These are phyloP conservation scores for Nicotiana obtusifolia DNA, from an alignment of 257 asterid species.

Conservation along the genomic window DNA sequence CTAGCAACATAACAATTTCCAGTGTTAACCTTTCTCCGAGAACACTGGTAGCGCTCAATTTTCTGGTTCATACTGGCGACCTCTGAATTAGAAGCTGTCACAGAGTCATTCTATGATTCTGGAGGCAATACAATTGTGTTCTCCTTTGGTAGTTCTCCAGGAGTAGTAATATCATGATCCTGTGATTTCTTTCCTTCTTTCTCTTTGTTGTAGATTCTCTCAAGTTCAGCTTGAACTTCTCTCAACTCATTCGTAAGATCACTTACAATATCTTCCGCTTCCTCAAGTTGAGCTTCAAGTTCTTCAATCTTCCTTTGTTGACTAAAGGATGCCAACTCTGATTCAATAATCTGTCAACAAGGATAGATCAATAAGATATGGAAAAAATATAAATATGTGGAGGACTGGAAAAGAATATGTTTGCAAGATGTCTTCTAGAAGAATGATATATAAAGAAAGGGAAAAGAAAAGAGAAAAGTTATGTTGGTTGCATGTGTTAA, in stretches of 20 bases:
- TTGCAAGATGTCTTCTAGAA: background rate
- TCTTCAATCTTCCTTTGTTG: slow-evolving; percentile 71
- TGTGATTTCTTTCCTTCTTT: background rate
- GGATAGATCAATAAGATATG: background rate
- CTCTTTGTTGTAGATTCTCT: slow-evolving; percentile 11
- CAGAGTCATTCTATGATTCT: slow-evolving; percentile 20
- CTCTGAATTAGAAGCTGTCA: slow-evolving; percentile 20
- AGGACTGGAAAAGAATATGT: background rate
- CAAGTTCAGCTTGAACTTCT: slow-evolving; percentile 51
- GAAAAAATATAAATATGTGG: background rate
- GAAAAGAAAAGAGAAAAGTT: background rate
- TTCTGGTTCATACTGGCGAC: slow-evolving; percentile 19
- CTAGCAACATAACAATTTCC: slow-evolving; percentile 28
- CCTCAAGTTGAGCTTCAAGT: slow-evolving; percentile 89
- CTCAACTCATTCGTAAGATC: slow-evolving; percentile 72
- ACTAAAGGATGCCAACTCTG: slow-evolving; percentile 44
- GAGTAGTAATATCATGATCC: slow-evolving; percentile 13
- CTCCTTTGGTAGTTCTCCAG: slow-evolving; percentile 21
- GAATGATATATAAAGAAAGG: background rate
- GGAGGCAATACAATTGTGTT: slow-evolving; percentile 16
- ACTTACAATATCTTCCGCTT: slow-evolving; percentile 86
- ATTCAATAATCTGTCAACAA: slow-evolving; percentile 46
- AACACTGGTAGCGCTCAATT: slow-evolving; percentile 26
- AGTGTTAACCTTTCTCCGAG: slow-evolving; percentile 18
- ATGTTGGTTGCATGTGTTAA: background rate